Conservation (phyloP, 805 yeast genomes). For the Ogataea methanolica region DNA sequence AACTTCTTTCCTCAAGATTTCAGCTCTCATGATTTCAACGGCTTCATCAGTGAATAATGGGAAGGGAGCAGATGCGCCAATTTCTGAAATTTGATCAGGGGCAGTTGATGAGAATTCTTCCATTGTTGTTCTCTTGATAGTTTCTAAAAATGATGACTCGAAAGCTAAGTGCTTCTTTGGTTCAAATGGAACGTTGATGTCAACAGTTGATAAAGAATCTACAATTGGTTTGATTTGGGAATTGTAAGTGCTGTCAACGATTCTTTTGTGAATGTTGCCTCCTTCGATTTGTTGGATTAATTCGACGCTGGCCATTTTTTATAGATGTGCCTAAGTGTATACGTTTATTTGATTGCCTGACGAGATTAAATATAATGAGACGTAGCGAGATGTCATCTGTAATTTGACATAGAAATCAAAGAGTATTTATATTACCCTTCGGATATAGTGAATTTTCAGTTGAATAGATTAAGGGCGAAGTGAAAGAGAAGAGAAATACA, state of each 20-base stretch:
- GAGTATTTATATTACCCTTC: neutral
- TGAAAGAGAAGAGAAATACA: no score
- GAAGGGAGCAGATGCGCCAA: conserved; percentile 58
- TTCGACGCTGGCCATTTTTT: conserved; percentile 28
- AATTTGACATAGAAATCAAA: neutral
- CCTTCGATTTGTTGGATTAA: conserved; percentile 29
- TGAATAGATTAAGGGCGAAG: no score
- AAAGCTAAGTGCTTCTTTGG: conserved; percentile 36
- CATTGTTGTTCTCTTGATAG: conserved; percentile 39
- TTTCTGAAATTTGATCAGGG: conserved; percentile 44
- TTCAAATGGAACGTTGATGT: conserved; percentile 31
- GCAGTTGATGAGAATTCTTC: conserved; percentile 44
- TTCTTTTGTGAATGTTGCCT: conserved; percentile 34
- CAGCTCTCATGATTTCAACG: conserved; percentile 52
- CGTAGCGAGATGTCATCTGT: neutral
- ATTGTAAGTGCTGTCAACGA: conserved; percentile 32
- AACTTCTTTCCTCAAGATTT: conserved; percentile 42
- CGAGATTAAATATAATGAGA: neutral
- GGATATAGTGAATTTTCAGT: no score
- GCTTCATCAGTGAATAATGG: conserved; percentile 61
- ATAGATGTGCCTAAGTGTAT: neutral
- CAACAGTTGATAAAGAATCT: conserved; percentile 13
- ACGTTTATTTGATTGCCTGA: neutral
- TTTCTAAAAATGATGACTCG: conserved; percentile 31
- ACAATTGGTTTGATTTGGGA: conserved; percentile 29